Conservation (phyloP, 2,329 filamentous ascomycete species). For the Curvularia verruculosa region DNA sequence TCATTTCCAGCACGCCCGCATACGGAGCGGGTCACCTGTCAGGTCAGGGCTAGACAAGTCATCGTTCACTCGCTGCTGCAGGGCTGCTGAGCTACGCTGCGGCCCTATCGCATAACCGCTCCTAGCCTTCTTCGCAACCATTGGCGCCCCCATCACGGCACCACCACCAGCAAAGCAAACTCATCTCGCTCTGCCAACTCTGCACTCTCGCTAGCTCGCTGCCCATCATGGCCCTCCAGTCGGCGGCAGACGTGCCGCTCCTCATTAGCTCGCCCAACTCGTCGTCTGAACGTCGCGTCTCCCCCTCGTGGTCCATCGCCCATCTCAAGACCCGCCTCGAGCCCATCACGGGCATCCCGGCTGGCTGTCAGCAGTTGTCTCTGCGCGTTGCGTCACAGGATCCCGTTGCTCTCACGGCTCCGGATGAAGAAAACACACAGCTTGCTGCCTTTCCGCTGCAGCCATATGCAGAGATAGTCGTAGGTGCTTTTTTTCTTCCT, state of each 20-base stretch:
- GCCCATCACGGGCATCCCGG: slow-evolving; percentile 89
- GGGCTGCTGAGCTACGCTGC: slow-evolving; percentile 1
- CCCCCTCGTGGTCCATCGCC: slow-evolving; percentile 86
- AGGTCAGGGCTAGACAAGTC: slow-evolving; percentile 14
- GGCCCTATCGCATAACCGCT: not conserved
- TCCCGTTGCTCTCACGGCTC: slow-evolving; percentile 68
- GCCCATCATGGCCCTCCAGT: slow-evolving; percentile 41
- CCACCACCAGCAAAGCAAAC: slow-evolving; percentile 13
- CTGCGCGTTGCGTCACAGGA: slow-evolving; percentile 70
- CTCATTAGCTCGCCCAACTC: slow-evolving; percentile 76
- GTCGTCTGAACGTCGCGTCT: slow-evolving; percentile 86
- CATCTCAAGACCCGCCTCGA: slow-evolving; percentile 88
- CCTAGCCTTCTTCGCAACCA: slow-evolving; percentile 1
- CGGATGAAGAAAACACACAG: slow-evolving; percentile 73
- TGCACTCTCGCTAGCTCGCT: slow-evolving; percentile 15
- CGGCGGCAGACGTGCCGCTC: slow-evolving; percentile 75
- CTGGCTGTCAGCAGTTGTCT: slow-evolving; percentile 74
- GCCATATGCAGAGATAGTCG: slow-evolving; percentile 79
- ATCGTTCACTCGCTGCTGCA: slow-evolving; percentile 10
- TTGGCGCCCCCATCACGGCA: slow-evolving; percentile 17
- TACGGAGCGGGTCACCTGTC: slow-evolving; percentile 23
- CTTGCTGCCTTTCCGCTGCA: slow-evolving; percentile 70
- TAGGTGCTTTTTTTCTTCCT: slow-evolving; percentile 58
- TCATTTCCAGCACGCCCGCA: slow-evolving; percentile 18
- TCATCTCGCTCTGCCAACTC: slow-evolving; percentile 18